phyloP scores from a whole-genome alignment of 2,329 filamentous ascomycete genomes.

The Cladobotryum mycophilum region DNA sequence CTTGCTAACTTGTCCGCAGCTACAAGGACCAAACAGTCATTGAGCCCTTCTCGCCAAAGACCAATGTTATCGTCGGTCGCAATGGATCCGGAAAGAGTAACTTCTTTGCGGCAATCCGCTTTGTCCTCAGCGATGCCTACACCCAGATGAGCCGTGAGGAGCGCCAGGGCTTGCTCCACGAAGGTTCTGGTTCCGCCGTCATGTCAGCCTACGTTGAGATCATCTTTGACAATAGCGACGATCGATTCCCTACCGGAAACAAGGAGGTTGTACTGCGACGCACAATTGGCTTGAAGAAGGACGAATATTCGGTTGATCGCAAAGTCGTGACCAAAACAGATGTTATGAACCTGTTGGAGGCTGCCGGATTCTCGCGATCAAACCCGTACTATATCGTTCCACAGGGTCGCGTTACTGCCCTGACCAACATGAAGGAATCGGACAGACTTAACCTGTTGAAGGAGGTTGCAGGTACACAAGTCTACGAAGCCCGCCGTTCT shows the following conservation, averaged over 20 bases:
- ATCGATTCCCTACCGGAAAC: conserved; percentile 88
- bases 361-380: conserved; percentile 90
- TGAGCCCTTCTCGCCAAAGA: conserved; percentile 94
- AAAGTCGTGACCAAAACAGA: conserved; percentile 94
- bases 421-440: conserved; percentile 98
- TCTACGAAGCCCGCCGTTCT: conserved; percentile 85
- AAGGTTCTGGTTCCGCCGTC: conserved; percentile 93
- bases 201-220: conserved; percentile 99
- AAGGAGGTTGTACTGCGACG: conserved; percentile 85
- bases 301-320: conserved; percentile 95
- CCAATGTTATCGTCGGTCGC: conserved; percentile 97
- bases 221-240: conserved; percentile 96
- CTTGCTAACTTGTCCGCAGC: conserved; percentile 41
- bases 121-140: conserved; percentile 96
- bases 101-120: conserved; percentile 98
- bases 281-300: conserved; percentile 95
- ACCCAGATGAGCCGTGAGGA: conserved; percentile 94
- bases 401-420: conserved; percentile 86
- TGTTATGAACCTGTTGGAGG: conserved; percentile 91
- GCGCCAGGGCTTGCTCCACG: conserved; percentile 91
- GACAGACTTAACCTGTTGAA: conserved; percentile 87
- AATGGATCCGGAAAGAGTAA: conserved; percentile 99
- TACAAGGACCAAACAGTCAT: conserved; percentile 99
- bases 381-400: conserved; percentile 99
- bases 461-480: conserved; percentile 95